Base-by-base conservation (phyloP, 2,329 filamentous ascomycete genomes). In the Fusarium domesticum region DNA sequence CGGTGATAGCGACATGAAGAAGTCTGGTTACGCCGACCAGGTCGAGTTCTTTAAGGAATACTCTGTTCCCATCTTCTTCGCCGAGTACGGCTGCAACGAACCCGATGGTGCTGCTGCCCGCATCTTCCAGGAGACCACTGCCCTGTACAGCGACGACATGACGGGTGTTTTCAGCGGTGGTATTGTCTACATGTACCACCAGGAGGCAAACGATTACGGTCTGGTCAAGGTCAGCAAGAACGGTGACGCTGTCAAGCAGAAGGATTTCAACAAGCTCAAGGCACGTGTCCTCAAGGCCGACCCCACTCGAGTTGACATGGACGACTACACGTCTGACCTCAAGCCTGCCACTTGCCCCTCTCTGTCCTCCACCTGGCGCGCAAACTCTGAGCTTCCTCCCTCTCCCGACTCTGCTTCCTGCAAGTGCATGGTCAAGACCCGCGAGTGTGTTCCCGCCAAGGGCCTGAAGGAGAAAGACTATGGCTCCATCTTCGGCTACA, bases 161-260 rank as follows among this genome's bases (percentile, higher is more conserved):
- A 87, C 83, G 19, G 69, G 70, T 8, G 89, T 96, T 63, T 93
- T 93, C 82, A 95, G 88, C 44, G 93, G 93, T 59, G 93, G 92
- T 71, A 96, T 98, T 56, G 90, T 97, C 66, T 98, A 97, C 80
- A 95, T 96, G 89, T 98, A 93, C 76, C 92, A 90, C 74, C 79
- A 96, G 74, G 91, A 96, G 69, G 72, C 63, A 39, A 97, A 97
- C 74, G 75, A 96, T 66, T 98, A 89, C 63, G 93, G 87, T 70
- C 79, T 96, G 35, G 84, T 91, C 48, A 69, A 76, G 47, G 66
- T 89, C 48, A 53, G 23, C 51, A 64, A 72, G 37, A 77, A 78
- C 60, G 71, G 73, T 62, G 71, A 71, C 34, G 87, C 85, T 53
- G 77, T 70, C 52, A 86, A 84, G 53, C 77, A 89, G 58, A 68